Conservation (phyloP, 2,329 filamentous ascomycete genomes). For the Colletotrichum cordylinicola region DNA sequence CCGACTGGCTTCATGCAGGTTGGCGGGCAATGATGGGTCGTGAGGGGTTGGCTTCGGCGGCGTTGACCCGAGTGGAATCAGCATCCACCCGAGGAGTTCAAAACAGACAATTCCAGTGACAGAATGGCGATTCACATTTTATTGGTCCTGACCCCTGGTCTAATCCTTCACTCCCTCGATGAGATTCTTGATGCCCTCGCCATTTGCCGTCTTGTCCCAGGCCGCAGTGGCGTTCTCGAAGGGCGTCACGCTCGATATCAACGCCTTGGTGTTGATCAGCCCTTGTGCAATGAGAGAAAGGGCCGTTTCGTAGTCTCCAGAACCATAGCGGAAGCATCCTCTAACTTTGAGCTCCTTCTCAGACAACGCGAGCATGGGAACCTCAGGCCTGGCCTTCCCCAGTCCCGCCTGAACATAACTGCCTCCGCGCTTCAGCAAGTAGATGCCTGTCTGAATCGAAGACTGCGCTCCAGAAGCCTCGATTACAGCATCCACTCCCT, state of each 20-base stretch:
- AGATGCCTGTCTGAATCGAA: neutral
- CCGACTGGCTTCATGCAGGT: neutral
- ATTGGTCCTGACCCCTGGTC: fast-evolving
- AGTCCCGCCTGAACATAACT: neutral
- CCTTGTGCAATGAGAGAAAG: neutral
- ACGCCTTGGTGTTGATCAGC: neutral
- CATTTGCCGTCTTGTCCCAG: slow-evolving; percentile 23
- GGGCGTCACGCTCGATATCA: slow-evolving; percentile 7
- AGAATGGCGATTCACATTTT: neutral
- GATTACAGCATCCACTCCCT: neutral
- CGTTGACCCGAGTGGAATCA: neutral
- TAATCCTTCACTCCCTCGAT: slow-evolving; percentile 14
- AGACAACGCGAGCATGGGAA: neutral
- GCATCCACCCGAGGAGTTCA: neutral
- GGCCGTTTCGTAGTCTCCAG: neutral
- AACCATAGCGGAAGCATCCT: neutral
- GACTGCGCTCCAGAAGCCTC: slow-evolving; percentile 1
- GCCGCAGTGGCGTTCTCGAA: slow-evolving; percentile 21
- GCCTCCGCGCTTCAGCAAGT: neutral
- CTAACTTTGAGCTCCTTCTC: neutral
- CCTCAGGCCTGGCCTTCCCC: neutral
- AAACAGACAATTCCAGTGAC: neutral
- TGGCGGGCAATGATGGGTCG: neutral
- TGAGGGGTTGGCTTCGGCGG: neutral
- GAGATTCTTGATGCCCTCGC: slow-evolving; percentile 26